Conservation (phyloP, 106 monocot species). For the Phalaenopsis aphrodite region DNA sequence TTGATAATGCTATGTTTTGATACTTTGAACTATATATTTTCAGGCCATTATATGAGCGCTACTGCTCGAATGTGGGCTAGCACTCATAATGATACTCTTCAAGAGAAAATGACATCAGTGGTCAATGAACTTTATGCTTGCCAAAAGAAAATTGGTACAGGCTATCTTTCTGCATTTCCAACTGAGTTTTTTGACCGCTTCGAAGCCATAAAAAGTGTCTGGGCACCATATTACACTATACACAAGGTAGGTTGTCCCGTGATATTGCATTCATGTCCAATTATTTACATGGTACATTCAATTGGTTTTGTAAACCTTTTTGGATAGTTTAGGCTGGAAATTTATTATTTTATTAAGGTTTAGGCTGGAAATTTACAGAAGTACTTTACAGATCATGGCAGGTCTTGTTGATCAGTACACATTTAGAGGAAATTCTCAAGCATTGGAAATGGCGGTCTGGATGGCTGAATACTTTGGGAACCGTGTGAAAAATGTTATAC, state of each 20-base stretch:
- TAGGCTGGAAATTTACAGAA: not conserved
- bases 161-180: constrained; percentile 95
- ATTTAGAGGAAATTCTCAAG: constrained; percentile 42
- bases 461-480: constrained; percentile 97
- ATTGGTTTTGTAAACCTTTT: not conserved
- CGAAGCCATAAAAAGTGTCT: constrained; percentile 61
- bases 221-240: constrained; percentile 99
- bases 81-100: constrained; percentile 58
- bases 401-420: constrained; percentile 87
- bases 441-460: constrained; percentile 67
- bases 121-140: constrained; percentile 66
- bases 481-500: constrained; percentile 87
- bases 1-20: not conserved
- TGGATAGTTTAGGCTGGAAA: not conserved
- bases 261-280: not conserved
- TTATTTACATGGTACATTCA: not conserved
- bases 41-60: constrained; percentile 98
- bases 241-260: constrained; percentile 56
- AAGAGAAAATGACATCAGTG: constrained; percentile 57
- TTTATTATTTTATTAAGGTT: not conserved
- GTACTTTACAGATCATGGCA: constrained; percentile 68
- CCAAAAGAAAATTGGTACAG: constrained; percentile 80
- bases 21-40: constrained; percentile 7
- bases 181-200: constrained; percentile 80
- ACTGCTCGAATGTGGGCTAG: constrained; percentile 91